These are phyloP conservation scores for Cystofilobasidium bisporidii DNA, from an alignment of 768 basidiomycete species.

Conservation along the genomic window DNA sequence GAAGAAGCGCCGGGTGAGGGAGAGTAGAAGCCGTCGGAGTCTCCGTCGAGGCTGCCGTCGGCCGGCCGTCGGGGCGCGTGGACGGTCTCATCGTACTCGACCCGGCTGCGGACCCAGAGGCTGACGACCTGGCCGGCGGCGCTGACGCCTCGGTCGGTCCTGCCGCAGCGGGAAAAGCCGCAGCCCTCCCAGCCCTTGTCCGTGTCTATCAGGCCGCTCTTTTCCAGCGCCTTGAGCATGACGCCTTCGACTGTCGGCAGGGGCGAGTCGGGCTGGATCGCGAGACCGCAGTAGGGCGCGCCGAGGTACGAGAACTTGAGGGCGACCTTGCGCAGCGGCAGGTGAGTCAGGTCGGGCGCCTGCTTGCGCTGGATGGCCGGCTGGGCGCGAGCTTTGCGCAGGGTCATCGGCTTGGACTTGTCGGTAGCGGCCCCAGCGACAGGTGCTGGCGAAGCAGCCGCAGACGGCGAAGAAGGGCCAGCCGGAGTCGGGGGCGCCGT, in stretches of 20 bases:
- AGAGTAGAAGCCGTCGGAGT: constrained; percentile 5
- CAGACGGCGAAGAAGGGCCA: constrained; percentile 1
- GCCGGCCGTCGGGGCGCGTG: constrained; percentile 29
- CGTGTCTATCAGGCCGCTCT: constrained; percentile 65
- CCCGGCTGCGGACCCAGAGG: constrained; percentile 73
- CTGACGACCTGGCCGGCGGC: constrained; percentile 88
- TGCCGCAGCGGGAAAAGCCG: constrained; percentile 80
- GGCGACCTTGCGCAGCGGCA: constrained; percentile 80
- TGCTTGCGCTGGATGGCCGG: background rate
- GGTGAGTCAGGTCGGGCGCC: constrained; percentile 49
- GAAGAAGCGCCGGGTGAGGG: background rate
- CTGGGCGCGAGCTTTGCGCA: background rate
- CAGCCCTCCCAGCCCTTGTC: constrained; percentile 59
- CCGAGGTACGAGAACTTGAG: constrained; percentile 88
- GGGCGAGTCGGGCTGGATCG: constrained; percentile 59
- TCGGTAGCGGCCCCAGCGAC: constrained; percentile 28
- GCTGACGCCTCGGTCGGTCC: constrained; percentile 92
- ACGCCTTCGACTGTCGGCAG: constrained; percentile 86
- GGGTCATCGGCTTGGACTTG: constrained; percentile 11
- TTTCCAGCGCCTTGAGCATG: constrained; percentile 67
- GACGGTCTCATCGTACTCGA: constrained; percentile 8
- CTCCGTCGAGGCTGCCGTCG: background rate
- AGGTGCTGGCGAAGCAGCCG: constrained; percentile 23
- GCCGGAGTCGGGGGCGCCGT: constrained; percentile 15
- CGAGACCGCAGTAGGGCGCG: constrained; percentile 82